Base-by-base conservation (phyloP, 1,139 yeast genomes). In the Saccharomycopsis phalli region DNA sequence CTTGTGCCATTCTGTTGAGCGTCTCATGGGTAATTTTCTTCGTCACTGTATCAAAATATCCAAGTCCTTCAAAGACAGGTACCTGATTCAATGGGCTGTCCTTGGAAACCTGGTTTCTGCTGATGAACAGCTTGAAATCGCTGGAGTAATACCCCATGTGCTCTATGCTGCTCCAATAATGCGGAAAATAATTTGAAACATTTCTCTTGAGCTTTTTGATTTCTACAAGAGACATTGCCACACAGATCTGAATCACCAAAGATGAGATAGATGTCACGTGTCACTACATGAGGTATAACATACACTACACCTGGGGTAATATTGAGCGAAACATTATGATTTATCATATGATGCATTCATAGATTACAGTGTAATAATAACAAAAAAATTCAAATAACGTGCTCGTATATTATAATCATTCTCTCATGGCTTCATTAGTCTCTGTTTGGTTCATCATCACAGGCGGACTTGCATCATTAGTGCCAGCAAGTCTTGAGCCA, bases 21-120 rank as follows among this genome's bases (percentile, higher is more conserved):
- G 3, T 22, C 2, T n/a, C n/a, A 31, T 30, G 25, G 4, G 2
- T 4, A 4, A n/a, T 19, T 13, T 32, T 37, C 4, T 10, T 19
- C 22, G 18, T 14, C 13, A 23, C 14, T 8, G 37, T 11, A 14
- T 38, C 38, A 13, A 13, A 30, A 10, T 34, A 34, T 11, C 34
- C 42, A 3, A 20, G 26, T 7, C 35, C 23, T 18, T 38, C 38
- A 30, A 38, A 38, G 8, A 38, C 11, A 8, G 42, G 42, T 4
- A 38, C 5, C 18, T 28, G 20, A 11, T 29, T 31, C 6, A 38
- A 14, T n/a, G 22, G 17, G 4, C 19, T 10, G 14, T 25, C 4
- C 17, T 7, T n/a, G 3, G 6, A 7, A n/a, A 16, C 18, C 31
- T 31, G 26, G n/a, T 23, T 4, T 13, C 14, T 30, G 14, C 32